Conservation (phyloP, 164 flowering plant genomes). For the Platanus orientalis region DNA sequence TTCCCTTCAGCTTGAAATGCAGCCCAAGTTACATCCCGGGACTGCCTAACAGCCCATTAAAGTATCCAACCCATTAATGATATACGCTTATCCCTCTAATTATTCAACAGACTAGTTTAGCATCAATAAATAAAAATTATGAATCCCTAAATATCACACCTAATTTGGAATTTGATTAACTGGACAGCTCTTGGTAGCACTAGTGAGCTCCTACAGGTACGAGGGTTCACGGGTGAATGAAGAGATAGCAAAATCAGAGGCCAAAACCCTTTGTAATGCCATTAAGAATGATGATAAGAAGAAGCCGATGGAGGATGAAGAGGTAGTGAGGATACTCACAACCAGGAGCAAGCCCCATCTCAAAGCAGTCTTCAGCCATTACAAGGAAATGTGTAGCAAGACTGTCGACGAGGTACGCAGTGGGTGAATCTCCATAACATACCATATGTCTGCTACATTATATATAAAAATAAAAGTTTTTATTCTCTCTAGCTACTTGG, state of each 20-base stretch:
- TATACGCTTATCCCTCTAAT: too few species aligned
- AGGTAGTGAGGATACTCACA: conserved; percentile 49
- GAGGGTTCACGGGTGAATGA: conserved; percentile 56
- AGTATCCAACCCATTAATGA: too few species aligned
- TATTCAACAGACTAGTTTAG: too few species aligned
- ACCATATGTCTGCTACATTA: not conserved
- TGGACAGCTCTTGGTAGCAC: conserved; percentile 62
- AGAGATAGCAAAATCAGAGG: conserved; percentile 63
- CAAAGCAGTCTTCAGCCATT: conserved; percentile 35
- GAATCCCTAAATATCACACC: too few species aligned
- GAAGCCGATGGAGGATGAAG: conserved; percentile 42
- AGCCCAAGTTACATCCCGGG: too few species aligned
- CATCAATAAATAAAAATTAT: too few species aligned
- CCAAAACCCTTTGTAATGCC: conserved; percentile 37
- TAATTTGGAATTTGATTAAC: too few species aligned
- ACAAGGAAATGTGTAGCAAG: conserved; percentile 40
- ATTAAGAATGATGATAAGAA: conserved; percentile 30
- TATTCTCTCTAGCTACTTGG: too few species aligned
- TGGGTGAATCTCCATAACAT: not conserved
- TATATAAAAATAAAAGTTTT: too few species aligned
- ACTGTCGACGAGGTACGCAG: conserved; percentile 39
- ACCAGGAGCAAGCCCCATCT: conserved; percentile 77
- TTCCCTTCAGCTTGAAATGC: too few species aligned
- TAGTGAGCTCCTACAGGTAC: conserved; percentile 69
- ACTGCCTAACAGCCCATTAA: too few species aligned